phyloP scores from a whole-genome alignment of 2,329 filamentous ascomycete genomes.

The Penicillium sp. region DNA sequence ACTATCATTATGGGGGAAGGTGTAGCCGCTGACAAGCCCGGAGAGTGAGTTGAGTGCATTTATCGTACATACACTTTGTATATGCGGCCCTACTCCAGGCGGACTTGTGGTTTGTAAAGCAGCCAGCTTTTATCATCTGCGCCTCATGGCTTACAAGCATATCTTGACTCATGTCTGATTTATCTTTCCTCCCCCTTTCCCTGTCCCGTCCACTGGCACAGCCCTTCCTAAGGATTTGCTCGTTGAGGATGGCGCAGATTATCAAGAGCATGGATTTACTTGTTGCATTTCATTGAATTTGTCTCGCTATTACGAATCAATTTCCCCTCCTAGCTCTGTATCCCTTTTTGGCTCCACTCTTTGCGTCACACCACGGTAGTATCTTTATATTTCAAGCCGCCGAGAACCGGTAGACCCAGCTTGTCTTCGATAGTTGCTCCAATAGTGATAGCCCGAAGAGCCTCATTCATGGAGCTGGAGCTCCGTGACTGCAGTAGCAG shows the following conservation, averaged over 20 bases:
- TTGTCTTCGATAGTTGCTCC: neutral
- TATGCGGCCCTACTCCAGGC: constrained; percentile 12
- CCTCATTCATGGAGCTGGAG: constrained; percentile 6
- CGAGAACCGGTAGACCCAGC: neutral
- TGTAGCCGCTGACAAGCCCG: constrained; percentile 14
- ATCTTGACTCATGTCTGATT: constrained; percentile 5
- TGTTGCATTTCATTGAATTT: constrained; percentile 17
- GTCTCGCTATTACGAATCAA: constrained; percentile 7
- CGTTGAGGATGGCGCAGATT: constrained; percentile 13
- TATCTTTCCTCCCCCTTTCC: constrained; percentile 8
- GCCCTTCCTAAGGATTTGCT: constrained; percentile 5
- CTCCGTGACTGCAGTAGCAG: constrained; percentile 7
- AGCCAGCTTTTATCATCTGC: constrained; percentile 6
- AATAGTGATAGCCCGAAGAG: constrained; percentile 3
- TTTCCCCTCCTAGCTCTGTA: constrained; percentile 2
- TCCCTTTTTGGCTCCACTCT: neutral
- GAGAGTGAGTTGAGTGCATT: constrained; percentile 11
- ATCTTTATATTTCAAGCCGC: too few species aligned
- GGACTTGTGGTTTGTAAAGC: constrained; percentile 12
- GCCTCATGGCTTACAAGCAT: constrained; percentile 11
- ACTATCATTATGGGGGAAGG: constrained; percentile 1
- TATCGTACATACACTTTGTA: constrained; percentile 19
- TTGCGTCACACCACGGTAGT: neutral
- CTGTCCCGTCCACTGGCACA: constrained; percentile 9
- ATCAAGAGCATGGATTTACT: constrained; percentile 16